These are phyloP conservation scores for Sporothrix globosa DNA, from an alignment of 2,329 filamentous ascomycete genomes.

Conservation along the genomic window DNA sequence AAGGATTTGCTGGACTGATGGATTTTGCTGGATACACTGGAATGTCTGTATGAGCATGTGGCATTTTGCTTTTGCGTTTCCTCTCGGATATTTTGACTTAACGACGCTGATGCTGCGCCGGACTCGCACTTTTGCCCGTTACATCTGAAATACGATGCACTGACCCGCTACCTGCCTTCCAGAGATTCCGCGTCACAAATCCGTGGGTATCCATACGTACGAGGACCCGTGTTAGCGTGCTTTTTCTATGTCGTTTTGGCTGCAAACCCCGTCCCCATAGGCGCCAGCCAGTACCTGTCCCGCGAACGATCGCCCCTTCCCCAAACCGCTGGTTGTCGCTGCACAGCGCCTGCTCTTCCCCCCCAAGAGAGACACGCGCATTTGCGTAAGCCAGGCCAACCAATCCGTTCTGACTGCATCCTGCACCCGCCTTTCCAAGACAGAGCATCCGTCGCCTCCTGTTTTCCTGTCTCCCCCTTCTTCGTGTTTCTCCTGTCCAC, in stretches of 20 bases:
- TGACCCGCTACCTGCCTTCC: neutral
- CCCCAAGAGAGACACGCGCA: constrained; percentile 9
- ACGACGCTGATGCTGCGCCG: neutral
- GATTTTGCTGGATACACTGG: neutral
- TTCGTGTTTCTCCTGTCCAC: constrained; percentile 20
- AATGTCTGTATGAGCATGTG: no score
- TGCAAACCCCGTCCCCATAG: constrained; percentile 18
- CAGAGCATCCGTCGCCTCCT: constrained; percentile 10
- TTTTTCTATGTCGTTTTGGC: constrained; percentile 11
- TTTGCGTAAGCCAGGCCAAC: neutral
- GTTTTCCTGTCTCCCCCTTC: constrained; percentile 9
- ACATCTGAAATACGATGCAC: neutral
- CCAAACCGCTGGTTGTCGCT: constrained; percentile 22
- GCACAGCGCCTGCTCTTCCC: constrained; percentile 2
- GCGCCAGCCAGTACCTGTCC: constrained; percentile 25
- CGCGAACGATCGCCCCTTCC: constrained; percentile 29
- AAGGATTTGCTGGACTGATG: constrained; percentile 2
- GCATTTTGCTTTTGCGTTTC: neutral
- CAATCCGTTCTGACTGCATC: constrained; percentile 22
- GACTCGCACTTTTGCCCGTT: constrained; percentile 3
- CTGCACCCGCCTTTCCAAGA: constrained; percentile 27
- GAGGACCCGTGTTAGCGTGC: constrained; percentile 15
- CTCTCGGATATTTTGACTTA: neutral
- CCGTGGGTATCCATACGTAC: neutral
- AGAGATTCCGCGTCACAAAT: neutral